These are phyloP conservation scores for Leishmania turanica DNA, from an alignment of 208 protist species.

Conservation along the genomic window DNA sequence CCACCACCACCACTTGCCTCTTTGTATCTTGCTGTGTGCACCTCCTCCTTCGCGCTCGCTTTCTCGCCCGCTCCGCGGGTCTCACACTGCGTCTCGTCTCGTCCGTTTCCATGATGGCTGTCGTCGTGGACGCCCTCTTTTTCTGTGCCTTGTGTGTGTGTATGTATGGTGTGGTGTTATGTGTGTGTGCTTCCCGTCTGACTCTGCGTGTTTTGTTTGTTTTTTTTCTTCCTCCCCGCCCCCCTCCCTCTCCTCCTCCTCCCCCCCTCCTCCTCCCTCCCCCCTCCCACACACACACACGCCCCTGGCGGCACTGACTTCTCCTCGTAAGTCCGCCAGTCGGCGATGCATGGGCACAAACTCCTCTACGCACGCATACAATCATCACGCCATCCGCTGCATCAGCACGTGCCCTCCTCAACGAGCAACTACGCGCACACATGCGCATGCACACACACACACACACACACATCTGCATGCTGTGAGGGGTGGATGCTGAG, in stretches of 20 bases:
- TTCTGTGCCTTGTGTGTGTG: slow-evolving; percentile 5
- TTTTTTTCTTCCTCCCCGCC: background rate
- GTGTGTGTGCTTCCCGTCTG: background rate
- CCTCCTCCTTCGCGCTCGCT: background rate
- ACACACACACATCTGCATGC: background rate
- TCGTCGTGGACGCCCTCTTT: slow-evolving; percentile 1
- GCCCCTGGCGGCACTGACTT: background rate
- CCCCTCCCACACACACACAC: no score
- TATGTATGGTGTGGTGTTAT: no score
- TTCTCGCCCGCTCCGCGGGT: background rate
- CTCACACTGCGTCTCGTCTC: background rate
- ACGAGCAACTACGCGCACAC: background rate
- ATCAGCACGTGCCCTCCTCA: background rate
- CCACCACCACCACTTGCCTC: background rate
- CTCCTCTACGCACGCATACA: background rate
- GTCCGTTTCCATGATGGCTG: slow-evolving; percentile 5
- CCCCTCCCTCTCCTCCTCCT: background rate
- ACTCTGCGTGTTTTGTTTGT: background rate
- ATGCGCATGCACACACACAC: background rate
- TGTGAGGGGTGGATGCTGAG: background rate
- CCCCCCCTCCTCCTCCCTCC: background rate
- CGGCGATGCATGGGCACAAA: background rate
- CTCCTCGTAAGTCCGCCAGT: background rate
- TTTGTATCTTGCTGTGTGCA: background rate
- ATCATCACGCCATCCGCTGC: background rate